Evolutionary conservation across 441 rosid species (phyloP).

Genomic region (Gossypium aridum): DNA sequence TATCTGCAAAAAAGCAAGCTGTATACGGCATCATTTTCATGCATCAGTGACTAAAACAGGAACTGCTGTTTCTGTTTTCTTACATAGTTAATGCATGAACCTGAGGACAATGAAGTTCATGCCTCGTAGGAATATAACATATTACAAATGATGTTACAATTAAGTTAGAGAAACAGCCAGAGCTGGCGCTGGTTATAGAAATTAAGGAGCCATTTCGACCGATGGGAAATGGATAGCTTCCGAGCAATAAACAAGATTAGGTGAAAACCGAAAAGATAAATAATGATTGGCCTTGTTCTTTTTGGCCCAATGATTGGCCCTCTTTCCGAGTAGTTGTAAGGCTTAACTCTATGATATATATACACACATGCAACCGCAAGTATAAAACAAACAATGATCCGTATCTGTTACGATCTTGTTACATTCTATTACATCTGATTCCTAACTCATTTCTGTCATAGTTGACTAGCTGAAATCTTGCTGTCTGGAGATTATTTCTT

Average conservation of each 20-base stretch:
- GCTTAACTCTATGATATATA: no score
- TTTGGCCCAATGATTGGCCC: no score
- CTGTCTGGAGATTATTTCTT: neutral
- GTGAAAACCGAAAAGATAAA: no score
- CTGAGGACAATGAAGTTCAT: neutral
- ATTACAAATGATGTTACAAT: neutral
- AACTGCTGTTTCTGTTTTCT: neutral
- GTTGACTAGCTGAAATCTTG: neutral
- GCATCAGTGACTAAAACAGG: neutral
- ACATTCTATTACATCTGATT: neutral
- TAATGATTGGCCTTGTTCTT: no score
- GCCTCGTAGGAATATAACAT: neutral
- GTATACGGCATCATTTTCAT: neutral
- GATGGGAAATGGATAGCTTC: no score
- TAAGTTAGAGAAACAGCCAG: neutral
- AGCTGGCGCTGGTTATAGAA: neutral
- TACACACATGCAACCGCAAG: no score
- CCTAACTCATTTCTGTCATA: neutral
- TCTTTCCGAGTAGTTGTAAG: no score
- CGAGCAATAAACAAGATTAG: no score
- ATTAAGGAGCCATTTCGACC: no score
- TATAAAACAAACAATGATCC: no score
- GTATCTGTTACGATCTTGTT: neutral
- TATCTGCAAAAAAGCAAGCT: neutral
- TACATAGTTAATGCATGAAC: neutral